These are phyloP conservation scores for Cupressus sempervirens DNA, from an alignment of 75 land plant genomes.

Conservation along the genomic window DNA sequence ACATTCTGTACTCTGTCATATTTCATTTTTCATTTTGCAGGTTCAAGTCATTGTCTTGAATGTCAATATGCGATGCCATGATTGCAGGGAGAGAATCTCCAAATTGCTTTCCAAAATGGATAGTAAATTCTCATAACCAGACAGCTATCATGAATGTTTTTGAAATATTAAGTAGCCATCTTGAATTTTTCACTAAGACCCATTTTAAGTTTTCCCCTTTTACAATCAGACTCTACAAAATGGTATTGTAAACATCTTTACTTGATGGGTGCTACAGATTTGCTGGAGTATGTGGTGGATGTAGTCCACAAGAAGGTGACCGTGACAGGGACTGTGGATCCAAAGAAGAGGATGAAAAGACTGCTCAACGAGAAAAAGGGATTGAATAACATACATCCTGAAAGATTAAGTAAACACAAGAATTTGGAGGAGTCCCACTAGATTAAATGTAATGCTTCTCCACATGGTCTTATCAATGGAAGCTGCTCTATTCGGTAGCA, in stretches of 20 bases:
- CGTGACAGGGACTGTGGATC: conserved; percentile 7
- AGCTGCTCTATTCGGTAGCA: background rate
- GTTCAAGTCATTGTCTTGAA: conserved; percentile 2
- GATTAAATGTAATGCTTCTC: background rate
- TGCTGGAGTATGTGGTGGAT: background rate
- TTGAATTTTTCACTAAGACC: background rate
- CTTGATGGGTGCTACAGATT: background rate
- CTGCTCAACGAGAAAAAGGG: background rate
- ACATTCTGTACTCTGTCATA: background rate
- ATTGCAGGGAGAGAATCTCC: background rate
- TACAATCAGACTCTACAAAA: background rate
- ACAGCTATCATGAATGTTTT: too few relatives aligned
- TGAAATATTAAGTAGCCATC: too few relatives aligned
- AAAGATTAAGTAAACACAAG: background rate
- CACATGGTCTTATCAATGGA: background rate
- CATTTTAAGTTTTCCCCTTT: background rate
- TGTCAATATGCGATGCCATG: background rate
- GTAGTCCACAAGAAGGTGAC: background rate
- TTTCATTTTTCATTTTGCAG: background rate
- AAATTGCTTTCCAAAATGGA: conserved; percentile 7
- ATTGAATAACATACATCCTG: background rate
- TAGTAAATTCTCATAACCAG: background rate
- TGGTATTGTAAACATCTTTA: background rate
- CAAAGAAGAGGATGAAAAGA: background rate
- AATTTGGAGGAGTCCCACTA: background rate